A percentile compares a stretch with the other conserved stretches of the same genome.
Evolutionary conservation across 2,329 filamentous ascomycete species (phyloP).

Genomic region (Fusarium luffae): DNA sequence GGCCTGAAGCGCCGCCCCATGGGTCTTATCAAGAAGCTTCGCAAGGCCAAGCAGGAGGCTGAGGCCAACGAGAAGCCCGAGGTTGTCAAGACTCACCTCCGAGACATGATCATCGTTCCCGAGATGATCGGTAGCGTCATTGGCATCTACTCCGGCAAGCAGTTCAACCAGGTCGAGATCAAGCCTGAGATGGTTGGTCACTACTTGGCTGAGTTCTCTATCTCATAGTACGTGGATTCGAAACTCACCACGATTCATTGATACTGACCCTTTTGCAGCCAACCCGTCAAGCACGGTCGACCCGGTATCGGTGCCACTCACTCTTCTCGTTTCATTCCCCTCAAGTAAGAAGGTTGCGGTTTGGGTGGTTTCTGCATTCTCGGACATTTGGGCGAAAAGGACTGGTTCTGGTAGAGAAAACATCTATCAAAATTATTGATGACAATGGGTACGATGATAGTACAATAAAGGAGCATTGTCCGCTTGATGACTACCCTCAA

Average conservation of each 20-base stretch:
- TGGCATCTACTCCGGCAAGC: slow-evolving; percentile 99
- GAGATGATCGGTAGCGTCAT: slow-evolving; percentile 99
- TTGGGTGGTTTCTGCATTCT: slow-evolving; percentile 68
- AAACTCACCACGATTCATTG: not conserved
- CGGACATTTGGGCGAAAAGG: slow-evolving; percentile 67
- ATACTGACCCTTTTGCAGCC: slow-evolving; percentile 73
- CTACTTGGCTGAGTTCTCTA: slow-evolving; percentile 99
- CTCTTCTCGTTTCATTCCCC: slow-evolving; percentile 99
- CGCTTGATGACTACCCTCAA: slow-evolving; percentile 46
- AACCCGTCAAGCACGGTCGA: slow-evolving; percentile 99
- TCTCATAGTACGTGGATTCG: slow-evolving; percentile 87
- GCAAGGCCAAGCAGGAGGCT: slow-evolving; percentile 98
- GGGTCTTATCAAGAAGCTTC: slow-evolving; percentile 99
- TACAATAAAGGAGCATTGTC: slow-evolving; percentile 57
- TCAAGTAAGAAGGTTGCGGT: slow-evolving; percentile 86
- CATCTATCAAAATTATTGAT: slow-evolving; percentile 59
- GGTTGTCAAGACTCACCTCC: slow-evolving; percentile 98
- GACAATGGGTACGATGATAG: slow-evolving; percentile 59
- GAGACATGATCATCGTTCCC: slow-evolving; percentile 99
- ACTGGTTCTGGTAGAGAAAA: slow-evolving; percentile 64
- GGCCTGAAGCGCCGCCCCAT: slow-evolving; percentile 99
- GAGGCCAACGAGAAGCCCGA: slow-evolving; percentile 99
- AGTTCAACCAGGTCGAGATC: slow-evolving; percentile 99
- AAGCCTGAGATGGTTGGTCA: slow-evolving; percentile 99
- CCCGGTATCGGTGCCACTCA: slow-evolving; percentile 99